phyloP scores from a whole-genome alignment of 176 grass and related monocot genomes.

The Lolium multiflorum region DNA sequence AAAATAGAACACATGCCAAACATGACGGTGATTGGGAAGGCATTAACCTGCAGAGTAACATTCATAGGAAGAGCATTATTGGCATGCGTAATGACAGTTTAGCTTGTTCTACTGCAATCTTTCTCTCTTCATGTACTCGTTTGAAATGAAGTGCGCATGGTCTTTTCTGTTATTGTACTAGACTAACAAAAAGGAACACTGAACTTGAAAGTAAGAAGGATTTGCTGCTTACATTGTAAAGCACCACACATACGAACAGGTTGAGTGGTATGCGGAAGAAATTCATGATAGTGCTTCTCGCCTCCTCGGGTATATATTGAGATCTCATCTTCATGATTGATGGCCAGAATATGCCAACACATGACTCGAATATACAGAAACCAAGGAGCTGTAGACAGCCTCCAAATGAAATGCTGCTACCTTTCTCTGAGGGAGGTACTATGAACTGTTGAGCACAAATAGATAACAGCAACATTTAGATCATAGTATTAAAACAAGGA shows the following conservation, averaged over 20 bases:
- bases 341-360: slow-evolving; percentile 97
- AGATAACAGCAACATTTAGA: background rate
- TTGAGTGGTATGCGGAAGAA: slow-evolving; percentile 98
- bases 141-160: slow-evolving; percentile 1
- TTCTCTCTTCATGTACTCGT: background rate
- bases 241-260: slow-evolving; percentile 91
- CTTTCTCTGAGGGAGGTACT: slow-evolving; percentile 56
- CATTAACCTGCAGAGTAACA: slow-evolving; percentile 70
- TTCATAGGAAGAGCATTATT: background rate
- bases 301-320: slow-evolving; percentile 97
- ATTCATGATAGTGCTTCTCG: slow-evolving; percentile 98
- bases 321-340: slow-evolving; percentile 99
- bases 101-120: background rate
- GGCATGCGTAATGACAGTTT: background rate
- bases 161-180: background rate
- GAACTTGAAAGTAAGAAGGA: background rate
- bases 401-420: slow-evolving; percentile 75
- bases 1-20: slow-evolving; percentile 99
- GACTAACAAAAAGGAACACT: background rate
- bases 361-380: slow-evolving; percentile 95
- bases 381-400: slow-evolving; percentile 82
- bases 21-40: slow-evolving; percentile 92
- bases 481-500: background rate
- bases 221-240: slow-evolving; percentile 91
- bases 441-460: slow-evolving; percentile 62